Evolutionary conservation across 2,329 filamentous ascomycete species (phyloP), one percentile per base, ranked within the genome.

Genomic region (Ceratocystis huliohia): DNA sequence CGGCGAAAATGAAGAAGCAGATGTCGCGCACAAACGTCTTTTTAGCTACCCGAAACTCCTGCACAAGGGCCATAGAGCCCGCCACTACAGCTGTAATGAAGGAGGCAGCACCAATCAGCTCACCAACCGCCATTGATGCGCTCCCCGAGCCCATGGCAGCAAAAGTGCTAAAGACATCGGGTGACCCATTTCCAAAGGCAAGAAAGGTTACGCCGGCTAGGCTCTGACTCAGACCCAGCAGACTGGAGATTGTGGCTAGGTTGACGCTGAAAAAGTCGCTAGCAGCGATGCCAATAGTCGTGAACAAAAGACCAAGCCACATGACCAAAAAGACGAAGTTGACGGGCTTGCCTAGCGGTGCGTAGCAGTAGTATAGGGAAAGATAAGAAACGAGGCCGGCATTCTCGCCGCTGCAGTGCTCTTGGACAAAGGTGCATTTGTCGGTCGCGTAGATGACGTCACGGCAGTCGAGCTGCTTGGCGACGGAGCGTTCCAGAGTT

Each of bases 251-350:
- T 13, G 94, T 97, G 75, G 89, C 94, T 44, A 99, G 82, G 73
- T 99, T 96, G 77, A 97, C 85, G 76, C 92, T 97, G 77, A 99
- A 94, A 79, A 99, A 99, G 77, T 99, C 94, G 76, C 91, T 96
- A 25, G 94, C 94, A 15, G 94, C 94, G 70, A 99, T 96, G 68
- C 94, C 94, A 70, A 99, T 96, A 15, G 94, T 97, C 71, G 89
- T 93, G 77, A 99, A 99, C 6, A 99, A 84, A 65, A 97, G 78
- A 46, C 84, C 88, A 5, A 96, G 83, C 94, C 94, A 99, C 68
- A 86, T 71, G 17, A 90, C 82, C 59, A 99, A 79, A 53, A 96
- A 78, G 25, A 80, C 74, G 72, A 99, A 95, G n/a, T 89, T 91
- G 59, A 96, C 70, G 0, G 88, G 86, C 73, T 90, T 87, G 15